Base-by-base conservation (phyloP, 495 filamentous ascomycete genomes). In the Saxophila tyrrhenica region DNA sequence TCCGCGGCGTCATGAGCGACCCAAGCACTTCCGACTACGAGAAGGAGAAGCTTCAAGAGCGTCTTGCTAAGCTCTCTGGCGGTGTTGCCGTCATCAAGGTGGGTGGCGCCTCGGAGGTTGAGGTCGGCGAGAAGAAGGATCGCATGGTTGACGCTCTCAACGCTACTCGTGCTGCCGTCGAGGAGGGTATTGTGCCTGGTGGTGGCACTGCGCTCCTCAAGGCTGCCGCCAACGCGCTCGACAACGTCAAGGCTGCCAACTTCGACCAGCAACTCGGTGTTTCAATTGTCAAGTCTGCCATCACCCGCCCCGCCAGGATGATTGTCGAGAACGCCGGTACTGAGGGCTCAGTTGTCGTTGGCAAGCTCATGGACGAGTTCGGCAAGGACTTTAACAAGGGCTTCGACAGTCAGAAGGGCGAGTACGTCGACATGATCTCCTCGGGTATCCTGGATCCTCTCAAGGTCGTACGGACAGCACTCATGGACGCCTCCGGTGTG, bases 1-100 rank as follows among this genome's bases (percentile, higher is more conserved):
- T 98, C 75, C 91, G 92, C 64, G 89, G 89, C 60, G 89, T 95
- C 72, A 95, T 96, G 82, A 77, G 72, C 59, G 92, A 97, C 76
- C 82, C 92, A 25, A 80, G 78, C 56, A 97, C 92, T 56, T 94
- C 89, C 56, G 94, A 97, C 64, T 97, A 98, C 74, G 92, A 98
- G 80, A 96, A 95, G 78, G 92, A 98, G 83, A 98, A 98, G 81
- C 86, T 98, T 53, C 92, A 97, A 73, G 92, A 98, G 76, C 92
- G 92, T 75, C 86, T 97, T 49, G 92, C 92, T 62, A 98, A 98
- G 84, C 88, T 98, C 61, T 97, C 92, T 45, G 92, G 92, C 52
- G 92, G 92, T 80, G 92, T 98, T 66, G 92, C 92, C 59, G 92
- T 98, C 72, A 97, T 98, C 79, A 95, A 91, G 78, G 92, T 98